phyloP scores from a whole-genome alignment of 106 monocot genomes.

The Dendrobium chrysotoxum region DNA sequence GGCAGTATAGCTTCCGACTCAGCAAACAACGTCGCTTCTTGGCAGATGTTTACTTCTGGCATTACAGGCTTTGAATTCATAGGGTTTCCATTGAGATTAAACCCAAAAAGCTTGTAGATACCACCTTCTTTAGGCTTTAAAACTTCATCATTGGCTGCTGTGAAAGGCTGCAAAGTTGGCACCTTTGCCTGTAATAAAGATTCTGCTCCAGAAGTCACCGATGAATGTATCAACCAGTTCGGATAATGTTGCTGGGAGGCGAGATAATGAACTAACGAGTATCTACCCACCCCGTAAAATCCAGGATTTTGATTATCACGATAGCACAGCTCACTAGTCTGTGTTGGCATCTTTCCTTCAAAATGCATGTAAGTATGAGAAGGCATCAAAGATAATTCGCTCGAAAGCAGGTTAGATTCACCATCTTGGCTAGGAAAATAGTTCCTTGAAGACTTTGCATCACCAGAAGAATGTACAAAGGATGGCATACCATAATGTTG shows the following conservation, averaged over 20 bases:
- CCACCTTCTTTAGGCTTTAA: slow-evolving; percentile 22
- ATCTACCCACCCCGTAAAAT: slow-evolving; percentile 17
- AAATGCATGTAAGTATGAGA: background rate
- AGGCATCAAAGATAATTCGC: background rate
- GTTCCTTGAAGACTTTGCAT: background rate
- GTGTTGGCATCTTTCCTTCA: background rate
- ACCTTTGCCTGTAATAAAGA: background rate
- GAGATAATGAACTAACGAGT: slow-evolving; percentile 11
- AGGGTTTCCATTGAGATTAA: slow-evolving; percentile 41
- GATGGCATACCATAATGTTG: background rate
- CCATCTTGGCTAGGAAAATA: background rate
- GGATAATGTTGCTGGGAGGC: slow-evolving; percentile 18
- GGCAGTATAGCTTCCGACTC: slow-evolving; percentile 6
- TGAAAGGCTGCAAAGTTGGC: slow-evolving; percentile 23
- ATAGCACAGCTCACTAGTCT: background rate
- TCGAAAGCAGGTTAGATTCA: slow-evolving; percentile 1
- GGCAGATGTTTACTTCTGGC: slow-evolving; percentile 6
- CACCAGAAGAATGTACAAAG: background rate
- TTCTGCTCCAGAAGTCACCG: slow-evolving; percentile 17
- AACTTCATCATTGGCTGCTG: slow-evolving; percentile 12
- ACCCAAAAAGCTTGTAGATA: slow-evolving; percentile 81
- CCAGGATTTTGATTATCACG: slow-evolving; percentile 3
- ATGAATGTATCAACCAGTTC: slow-evolving; percentile 23
- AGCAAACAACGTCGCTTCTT: slow-evolving; percentile 16
- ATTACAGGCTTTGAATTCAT: slow-evolving; percentile 9